Conservation (phyloP, 768 basidiomycete genomes). For the Russula olivacea region DNA sequence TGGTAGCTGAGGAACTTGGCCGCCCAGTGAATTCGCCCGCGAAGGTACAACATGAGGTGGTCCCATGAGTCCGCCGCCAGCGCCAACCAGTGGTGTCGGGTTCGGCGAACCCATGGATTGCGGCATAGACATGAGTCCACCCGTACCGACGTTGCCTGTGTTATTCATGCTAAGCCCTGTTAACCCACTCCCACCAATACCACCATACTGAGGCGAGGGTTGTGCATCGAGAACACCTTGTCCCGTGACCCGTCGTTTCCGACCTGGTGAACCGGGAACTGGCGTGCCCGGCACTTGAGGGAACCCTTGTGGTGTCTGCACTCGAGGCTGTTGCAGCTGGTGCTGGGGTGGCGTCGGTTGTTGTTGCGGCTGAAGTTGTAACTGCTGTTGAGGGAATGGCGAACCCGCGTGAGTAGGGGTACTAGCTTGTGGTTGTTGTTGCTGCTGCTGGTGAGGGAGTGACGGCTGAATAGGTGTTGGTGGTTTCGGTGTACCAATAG, state of each 20-base stretch:
- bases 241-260: slow-evolving; percentile 23
- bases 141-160: slow-evolving; percentile 7
- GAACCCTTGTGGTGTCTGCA: slow-evolving; percentile 13
- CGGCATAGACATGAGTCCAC: slow-evolving; percentile 9
- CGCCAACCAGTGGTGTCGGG: slow-evolving; percentile 30
- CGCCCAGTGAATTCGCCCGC: slow-evolving; percentile 26
- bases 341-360: slow-evolving; percentile 5
- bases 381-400: slow-evolving; percentile 21
- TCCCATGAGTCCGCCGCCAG: slow-evolving; percentile 36
- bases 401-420: slow-evolving; percentile 21
- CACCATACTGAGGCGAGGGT: slow-evolving; percentile 17
- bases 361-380: slow-evolving; percentile 18
- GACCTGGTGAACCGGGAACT: slow-evolving; percentile 17
- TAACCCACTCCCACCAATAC: slow-evolving; percentile 12
- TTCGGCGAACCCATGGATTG: slow-evolving; percentile 26
- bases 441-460: slow-evolving; percentile 31
- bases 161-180: slow-evolving; percentile 13
- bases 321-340: slow-evolving; percentile 6
- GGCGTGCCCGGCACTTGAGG: slow-evolving; percentile 18
- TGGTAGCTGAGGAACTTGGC: slow-evolving; percentile 23
- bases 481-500: slow-evolving; percentile 19
- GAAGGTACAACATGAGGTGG: slow-evolving; percentile 32
- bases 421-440: slow-evolving; percentile 28
- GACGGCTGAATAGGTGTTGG: slow-evolving; percentile 29
- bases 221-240: slow-evolving; percentile 14